Evolutionary conservation across 108 stramenopile genomes (phyloP), one percentile per base, ranked within the genome.

Genomic region (Licmophora abbreviata): DNA sequence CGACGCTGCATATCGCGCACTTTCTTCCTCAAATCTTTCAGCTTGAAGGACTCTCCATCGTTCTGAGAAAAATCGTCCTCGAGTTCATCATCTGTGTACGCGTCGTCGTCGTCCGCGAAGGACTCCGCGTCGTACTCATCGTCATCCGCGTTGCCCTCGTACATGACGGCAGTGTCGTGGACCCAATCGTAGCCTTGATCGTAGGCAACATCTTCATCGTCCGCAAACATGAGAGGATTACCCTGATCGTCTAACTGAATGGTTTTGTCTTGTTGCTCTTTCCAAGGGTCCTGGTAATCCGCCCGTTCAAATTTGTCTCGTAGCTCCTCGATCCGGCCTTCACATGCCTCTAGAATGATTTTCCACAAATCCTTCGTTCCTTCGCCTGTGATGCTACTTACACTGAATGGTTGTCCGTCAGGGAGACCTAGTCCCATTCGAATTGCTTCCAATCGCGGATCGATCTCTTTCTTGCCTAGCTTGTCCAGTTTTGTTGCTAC

Each of bases 401-500:
- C 73, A 40, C 66, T 51, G 9, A 90, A 46, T 14, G 88, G 88
- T 52, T 90, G 88, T 1, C 80, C 81, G 38, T 86, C 75, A 0
- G 88, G 88, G 26, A 90, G 53, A 4, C 82, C 88, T 17, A 90
- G 46, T 45, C 71, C 79, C 7, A 73, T 51, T 29, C 71, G 65
- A 42, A 90, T 76, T 22, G 45, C 54, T 26, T 58, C 44, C 52
- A 86, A 56, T 23, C 69, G 54, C 6, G 69, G 24, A 40, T 67
- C 68, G 18, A 63, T 51, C 43, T 73, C 70, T 49, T 47, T 68
- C 4, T 44, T 33, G 34, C 54, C 31, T 17, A 94, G 58, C 61
- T 96, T 96, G 65, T 96, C 95, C 3, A 77, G 64, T 56, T 96
- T 88, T 18, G 91, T 92, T 14, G 92, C 92, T 28, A 94, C 87